Evolutionary conservation across 805 yeast genomes (phyloP), one percentile per base, ranked within the genome.

Genomic region (Cyberlindnera sargentensis): DNA sequence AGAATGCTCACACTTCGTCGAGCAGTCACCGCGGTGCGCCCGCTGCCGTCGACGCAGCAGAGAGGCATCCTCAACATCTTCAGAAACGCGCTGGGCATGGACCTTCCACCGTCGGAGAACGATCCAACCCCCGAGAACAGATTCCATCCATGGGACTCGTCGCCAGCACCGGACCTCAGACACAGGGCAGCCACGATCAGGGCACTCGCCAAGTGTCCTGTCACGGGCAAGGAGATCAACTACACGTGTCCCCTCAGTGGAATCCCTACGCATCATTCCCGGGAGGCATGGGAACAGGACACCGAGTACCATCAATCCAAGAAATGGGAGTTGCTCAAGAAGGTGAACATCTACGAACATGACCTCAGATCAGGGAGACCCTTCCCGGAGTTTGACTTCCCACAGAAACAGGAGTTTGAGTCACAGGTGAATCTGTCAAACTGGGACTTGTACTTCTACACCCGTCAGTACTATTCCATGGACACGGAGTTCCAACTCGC

Each of bases 401-500:
- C 99, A 6, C 80, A 77, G 4, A 73, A 71, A 11, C 95, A 85
- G 63, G 84, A 81, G 41, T 71, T 70, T 40, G 97, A 90, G 59
- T 80, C 81, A 48, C 66, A 74, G 47, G 78, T 89, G 47, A 89
- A 88, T 60, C 76, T 88, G 60, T 71, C 80, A 39, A 81, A 76
- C 62, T 93, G 99, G 99, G 98, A 93, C 64, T 71, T 93, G 8
- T 91, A 79, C 57, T 83, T 93, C 60, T 93, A 91, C 64, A 91
- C 98, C 0, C 76, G 99, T 62, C 84, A 84, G 55, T 93, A 87
- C 62, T 83, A 80, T 56, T 91, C 97, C 5, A 91, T 93, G 98
- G 96, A 93, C 64, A 85, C 96, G 4, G 96, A 90, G 64, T 91
- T 87, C 68, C 95, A 91, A 64, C 70, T 91, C 59, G 98, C 98